These are phyloP conservation scores for Sarocladium kiliense DNA, from an alignment of 2,329 filamentous ascomycete genomes.

Conservation along the genomic window DNA sequence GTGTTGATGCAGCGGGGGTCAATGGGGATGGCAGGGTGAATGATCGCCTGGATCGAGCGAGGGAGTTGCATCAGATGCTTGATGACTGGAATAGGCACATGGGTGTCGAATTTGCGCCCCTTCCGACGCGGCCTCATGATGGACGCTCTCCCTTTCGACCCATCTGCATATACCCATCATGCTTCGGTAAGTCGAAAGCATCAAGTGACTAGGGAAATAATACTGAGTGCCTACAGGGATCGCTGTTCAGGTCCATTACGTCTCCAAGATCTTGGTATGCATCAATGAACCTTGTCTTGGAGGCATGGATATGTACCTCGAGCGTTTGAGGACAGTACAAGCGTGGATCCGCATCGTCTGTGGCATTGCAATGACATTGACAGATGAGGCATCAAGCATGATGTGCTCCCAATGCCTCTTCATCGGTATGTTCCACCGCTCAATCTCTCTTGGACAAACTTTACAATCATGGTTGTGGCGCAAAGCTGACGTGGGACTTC, in stretches of 20 bases:
- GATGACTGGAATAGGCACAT: conserved; percentile 43
- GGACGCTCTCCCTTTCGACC: conserved; percentile 12
- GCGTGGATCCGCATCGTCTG: conserved; percentile 16
- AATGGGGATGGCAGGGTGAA: conserved; percentile 17
- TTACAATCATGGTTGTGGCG: no score
- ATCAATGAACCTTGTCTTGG: conserved; percentile 15
- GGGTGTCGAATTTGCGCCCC: conserved; percentile 36
- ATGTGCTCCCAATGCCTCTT: conserved; percentile 19
- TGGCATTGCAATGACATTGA: conserved; percentile 18
- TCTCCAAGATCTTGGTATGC: conserved; percentile 15
- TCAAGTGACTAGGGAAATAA: neutral
- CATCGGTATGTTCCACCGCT: conserved; percentile 13
- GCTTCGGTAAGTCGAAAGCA: conserved; percentile 12
- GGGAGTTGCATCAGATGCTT: conserved; percentile 40
- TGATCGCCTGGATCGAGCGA: conserved; percentile 38
- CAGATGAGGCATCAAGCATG: conserved; percentile 17
- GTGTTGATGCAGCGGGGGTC: conserved; percentile 29
- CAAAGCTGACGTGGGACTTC: neutral
- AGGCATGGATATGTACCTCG: conserved; percentile 14
- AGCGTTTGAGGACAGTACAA: conserved; percentile 16
- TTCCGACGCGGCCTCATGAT: conserved; percentile 22
- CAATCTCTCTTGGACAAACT: no score
- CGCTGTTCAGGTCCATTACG: conserved; percentile 16
- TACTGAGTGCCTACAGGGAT: conserved; percentile 11
- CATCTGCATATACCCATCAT: conserved; percentile 15